These are phyloP conservation scores for Calonectria fujianensis DNA, from an alignment of 2,329 filamentous ascomycete genomes.

Conservation along the genomic window DNA sequence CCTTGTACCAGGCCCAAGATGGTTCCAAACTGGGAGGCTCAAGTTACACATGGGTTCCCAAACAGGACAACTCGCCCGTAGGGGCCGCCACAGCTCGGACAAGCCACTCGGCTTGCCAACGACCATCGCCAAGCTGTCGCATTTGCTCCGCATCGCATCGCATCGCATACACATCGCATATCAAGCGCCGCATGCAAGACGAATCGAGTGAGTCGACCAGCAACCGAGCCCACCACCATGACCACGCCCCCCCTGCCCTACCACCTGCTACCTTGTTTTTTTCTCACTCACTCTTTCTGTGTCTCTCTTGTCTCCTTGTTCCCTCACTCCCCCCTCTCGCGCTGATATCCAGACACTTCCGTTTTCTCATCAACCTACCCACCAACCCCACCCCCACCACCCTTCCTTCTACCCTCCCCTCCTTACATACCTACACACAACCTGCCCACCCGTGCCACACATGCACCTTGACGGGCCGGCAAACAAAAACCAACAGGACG, in stretches of 20 bases:
- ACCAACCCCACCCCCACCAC: background rate
- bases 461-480: conserved; percentile 23
- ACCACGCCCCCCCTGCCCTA: conserved; percentile 1
- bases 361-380: conserved; percentile 7
- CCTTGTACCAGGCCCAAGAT: background rate
- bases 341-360: background rate
- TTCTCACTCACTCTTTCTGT: conserved; percentile 1
- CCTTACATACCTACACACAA: background rate
- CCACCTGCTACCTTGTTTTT: background rate
- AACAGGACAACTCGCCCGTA: conserved; percentile 24
- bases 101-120: conserved; percentile 28
- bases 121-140: conserved; percentile 45
- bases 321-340: background rate
- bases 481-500: conserved; percentile 20
- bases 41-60: conserved; percentile 21
- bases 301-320: conserved; percentile 10
- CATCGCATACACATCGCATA: conserved; percentile 38
- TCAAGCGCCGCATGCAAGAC: conserved; percentile 22
- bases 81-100: conserved; percentile 17
- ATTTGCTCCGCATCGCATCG: conserved; percentile 38
- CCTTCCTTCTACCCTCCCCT: background rate
- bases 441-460: conserved; percentile 16
- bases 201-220: conserved; percentile 14
- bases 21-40: background rate
- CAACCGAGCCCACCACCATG: conserved; percentile 20